phyloP scores from a whole-genome alignment of 2,329 filamentous ascomycete genomes.

The Paracorniculantispora psalliotae region DNA sequence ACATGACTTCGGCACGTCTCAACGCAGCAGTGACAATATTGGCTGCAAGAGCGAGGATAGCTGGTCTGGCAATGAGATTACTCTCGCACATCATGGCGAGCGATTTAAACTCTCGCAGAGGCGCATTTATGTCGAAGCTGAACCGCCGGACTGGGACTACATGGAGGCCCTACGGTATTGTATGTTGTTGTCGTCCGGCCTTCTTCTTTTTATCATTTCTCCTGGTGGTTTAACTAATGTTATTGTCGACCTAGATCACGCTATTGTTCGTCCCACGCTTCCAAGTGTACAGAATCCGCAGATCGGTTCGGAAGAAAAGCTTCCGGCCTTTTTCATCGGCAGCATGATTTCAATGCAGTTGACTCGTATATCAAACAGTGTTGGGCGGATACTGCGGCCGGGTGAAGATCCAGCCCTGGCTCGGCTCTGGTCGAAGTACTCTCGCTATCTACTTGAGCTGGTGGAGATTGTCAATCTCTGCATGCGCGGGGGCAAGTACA shows the following conservation, averaged over 20 bases:
- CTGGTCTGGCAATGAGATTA: too few relatives aligned
- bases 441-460: background rate
- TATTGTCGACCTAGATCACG: background rate
- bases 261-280: background rate
- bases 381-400: background rate
- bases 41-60: too few relatives aligned
- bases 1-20: too few relatives aligned
- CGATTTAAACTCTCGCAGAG: too few relatives aligned
- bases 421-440: background rate
- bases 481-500: background rate
- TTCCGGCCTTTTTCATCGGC: background rate
- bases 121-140: background rate
- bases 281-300: background rate
- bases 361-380: background rate
- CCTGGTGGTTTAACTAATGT: too few relatives aligned
- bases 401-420: background rate
- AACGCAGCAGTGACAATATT: too few relatives aligned
- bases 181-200: background rate
- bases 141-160: background rate
- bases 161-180: background rate
- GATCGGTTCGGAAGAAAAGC: background rate
- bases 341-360: background rate
- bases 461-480: background rate
- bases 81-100: too few relatives aligned
- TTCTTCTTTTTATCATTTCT: too few relatives aligned